A percentile compares a stretch with the other conserved stretches of the same genome.
These are phyloP conservation scores for Fusarium succisae DNA, from an alignment of 2,329 filamentous ascomycete species.

Conservation along the genomic window DNA sequence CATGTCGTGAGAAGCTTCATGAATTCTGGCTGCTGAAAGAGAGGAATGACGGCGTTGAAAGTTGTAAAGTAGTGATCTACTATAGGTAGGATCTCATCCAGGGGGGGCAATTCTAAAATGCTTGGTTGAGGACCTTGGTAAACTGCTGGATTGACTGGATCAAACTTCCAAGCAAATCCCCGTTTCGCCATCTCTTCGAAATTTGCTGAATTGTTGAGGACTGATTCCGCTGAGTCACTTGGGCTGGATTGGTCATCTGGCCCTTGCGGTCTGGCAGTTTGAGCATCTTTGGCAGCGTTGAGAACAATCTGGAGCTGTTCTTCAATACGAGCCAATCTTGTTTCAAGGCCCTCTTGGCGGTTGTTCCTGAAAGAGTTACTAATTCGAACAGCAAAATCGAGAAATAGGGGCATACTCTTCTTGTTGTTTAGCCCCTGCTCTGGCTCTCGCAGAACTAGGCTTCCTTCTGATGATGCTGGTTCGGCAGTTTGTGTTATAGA, in stretches of 20 bases:
- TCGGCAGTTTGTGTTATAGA: slow-evolving; percentile 53
- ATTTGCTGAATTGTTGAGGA: not conserved
- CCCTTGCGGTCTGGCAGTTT: not conserved
- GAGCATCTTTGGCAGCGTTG: slow-evolving; percentile 30
- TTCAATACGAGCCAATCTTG: slow-evolving; percentile 46
- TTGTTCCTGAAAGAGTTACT: not conserved
- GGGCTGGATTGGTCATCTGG: slow-evolving; percentile 17
- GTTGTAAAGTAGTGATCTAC: slow-evolving; percentile 50
- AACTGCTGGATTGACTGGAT: slow-evolving; percentile 33
- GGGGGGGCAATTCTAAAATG: slow-evolving; percentile 43
- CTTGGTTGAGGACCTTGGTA: slow-evolving; percentile 30
- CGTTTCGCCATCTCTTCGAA: not conserved
- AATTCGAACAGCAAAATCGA: not conserved
- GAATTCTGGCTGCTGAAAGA: slow-evolving; percentile 51
- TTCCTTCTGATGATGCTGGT: slow-evolving; percentile 42
- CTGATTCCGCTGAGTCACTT: not conserved
- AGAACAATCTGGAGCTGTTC: slow-evolving; percentile 47
- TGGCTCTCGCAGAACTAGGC: slow-evolving; percentile 32
- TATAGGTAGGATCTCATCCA: slow-evolving; percentile 48
- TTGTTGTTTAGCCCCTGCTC: slow-evolving; percentile 9
- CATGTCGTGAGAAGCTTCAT: slow-evolving; percentile 49
- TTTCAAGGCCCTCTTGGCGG: slow-evolving; percentile 29
- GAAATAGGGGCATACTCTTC: slow-evolving; percentile 16
- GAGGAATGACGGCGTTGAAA: slow-evolving; percentile 49
- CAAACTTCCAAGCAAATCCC: slow-evolving; percentile 26